A percentile compares a stretch with the other conserved stretches of the same genome.
Conservation (phyloP, 352 stramenopile genomes). For the Aphanomyces cochlioides region DNA sequence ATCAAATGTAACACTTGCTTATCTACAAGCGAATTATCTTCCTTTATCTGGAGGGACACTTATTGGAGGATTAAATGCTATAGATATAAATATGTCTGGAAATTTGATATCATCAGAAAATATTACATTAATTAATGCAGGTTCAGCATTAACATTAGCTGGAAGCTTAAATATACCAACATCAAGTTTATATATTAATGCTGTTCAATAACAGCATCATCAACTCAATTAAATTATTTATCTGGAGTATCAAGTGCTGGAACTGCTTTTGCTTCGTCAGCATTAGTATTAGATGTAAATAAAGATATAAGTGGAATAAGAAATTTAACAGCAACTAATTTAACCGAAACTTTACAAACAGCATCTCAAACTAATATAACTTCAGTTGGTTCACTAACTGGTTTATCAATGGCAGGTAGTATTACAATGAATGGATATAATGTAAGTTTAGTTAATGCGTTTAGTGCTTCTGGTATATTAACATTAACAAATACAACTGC, state of each 20-base stretch:
- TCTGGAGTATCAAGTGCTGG: neutral
- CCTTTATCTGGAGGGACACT: slow-evolving; percentile 5
- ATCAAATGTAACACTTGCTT: slow-evolving; percentile 8
- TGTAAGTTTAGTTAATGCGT: slow-evolving; percentile 7
- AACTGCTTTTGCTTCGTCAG: slow-evolving; percentile 1
- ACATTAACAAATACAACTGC: neutral
- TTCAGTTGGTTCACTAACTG: slow-evolving; percentile 3
- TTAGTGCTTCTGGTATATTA: slow-evolving; percentile 5
- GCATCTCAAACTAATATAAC: slow-evolving; percentile 9
- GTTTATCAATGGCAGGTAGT: slow-evolving; percentile 18
- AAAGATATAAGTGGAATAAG: neutral
- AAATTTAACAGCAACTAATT: slow-evolving; percentile 24
- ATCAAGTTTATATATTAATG: neutral
- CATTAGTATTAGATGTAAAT: slow-evolving; percentile 10
- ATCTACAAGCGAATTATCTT: slow-evolving; percentile 21
- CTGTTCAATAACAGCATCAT: neutral
- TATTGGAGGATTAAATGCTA: slow-evolving; percentile 15
- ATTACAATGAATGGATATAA: slow-evolving; percentile 20
- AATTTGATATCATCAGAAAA: slow-evolving; percentile 1
- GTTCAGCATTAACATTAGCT: slow-evolving; percentile 12
- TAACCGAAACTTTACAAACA: slow-evolving; percentile 9
- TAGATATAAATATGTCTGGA: slow-evolving; percentile 6
- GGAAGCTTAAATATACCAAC: neutral
- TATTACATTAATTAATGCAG: slow-evolving; percentile 6
- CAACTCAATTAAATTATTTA: slow-evolving; percentile 7